Conservation (phyloP, 495 filamentous ascomycete species). For the Rhizodiscina lignyota region DNA sequence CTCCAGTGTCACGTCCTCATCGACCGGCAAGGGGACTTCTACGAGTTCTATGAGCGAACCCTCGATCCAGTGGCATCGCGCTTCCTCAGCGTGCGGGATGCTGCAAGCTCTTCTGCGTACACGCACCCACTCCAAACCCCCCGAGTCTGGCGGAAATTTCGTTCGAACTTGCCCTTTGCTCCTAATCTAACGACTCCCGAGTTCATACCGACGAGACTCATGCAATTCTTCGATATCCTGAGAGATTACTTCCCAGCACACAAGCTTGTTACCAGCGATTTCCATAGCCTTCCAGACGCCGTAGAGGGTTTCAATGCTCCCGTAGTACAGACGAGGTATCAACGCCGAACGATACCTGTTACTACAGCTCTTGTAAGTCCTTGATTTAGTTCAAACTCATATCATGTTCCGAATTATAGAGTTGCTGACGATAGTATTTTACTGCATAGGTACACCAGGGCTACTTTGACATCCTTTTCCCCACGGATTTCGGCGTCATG, state of each 20-base stretch:
- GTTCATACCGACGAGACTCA: constrained; percentile 83
- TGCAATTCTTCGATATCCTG: constrained; percentile 92
- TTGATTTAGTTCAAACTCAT: not conserved
- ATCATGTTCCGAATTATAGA: not conserved
- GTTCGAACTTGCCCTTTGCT: constrained; percentile 46
- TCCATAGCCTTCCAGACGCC: constrained; percentile 67
- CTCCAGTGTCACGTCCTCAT: constrained; percentile 80
- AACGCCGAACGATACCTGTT: constrained; percentile 73
- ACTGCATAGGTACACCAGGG: constrained; percentile 79
- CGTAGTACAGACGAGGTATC: constrained; percentile 87
- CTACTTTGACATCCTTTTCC: constrained; percentile 98
- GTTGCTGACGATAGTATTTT: not conserved
- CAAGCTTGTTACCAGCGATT: constrained; percentile 78
- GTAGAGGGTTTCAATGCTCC: constrained; percentile 74
- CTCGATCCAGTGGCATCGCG: constrained; percentile 72
- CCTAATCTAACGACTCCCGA: constrained; percentile 62
- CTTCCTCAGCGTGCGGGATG: constrained; percentile 63
- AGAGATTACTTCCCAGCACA: constrained; percentile 75
- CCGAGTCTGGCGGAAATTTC: constrained; percentile 37
- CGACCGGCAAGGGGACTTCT: constrained; percentile 74
- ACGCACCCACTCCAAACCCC: constrained; percentile 36
- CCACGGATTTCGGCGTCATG: constrained; percentile 77
- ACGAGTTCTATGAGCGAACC: constrained; percentile 67
- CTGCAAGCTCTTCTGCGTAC: constrained; percentile 38
- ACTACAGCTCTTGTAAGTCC: constrained; percentile 69